Conservation (phyloP, 495 filamentous ascomycete genomes). For the Cetradonia linearis region DNA sequence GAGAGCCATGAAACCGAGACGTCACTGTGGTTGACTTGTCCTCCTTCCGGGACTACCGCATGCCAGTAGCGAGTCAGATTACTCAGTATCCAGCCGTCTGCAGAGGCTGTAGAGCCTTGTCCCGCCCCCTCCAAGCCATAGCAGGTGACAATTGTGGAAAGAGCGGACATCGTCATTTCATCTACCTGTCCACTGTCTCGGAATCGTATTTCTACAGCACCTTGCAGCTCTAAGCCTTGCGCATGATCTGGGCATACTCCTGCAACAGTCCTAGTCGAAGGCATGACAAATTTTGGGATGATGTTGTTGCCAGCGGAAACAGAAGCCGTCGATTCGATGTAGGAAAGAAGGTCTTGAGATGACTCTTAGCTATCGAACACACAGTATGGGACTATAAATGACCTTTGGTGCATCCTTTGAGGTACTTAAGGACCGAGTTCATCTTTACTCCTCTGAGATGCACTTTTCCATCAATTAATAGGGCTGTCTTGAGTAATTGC, state of each 20-base stretch:
- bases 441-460: constrained; percentile 17
- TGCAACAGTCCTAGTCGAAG: constrained; percentile 9
- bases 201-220: background rate
- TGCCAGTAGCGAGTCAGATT: constrained; percentile 6
- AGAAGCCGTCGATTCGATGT: constrained; percentile 9
- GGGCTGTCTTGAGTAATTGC: constrained; percentile 3
- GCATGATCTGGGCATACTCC: constrained; percentile 1
- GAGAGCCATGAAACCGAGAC: background rate
- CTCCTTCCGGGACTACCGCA: background rate
- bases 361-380: constrained; percentile 21
- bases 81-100: constrained; percentile 6
- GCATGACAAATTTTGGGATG: constrained; percentile 3
- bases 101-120: background rate
- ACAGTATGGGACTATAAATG: constrained; percentile 13
- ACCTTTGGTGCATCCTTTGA: constrained; percentile 19
- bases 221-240: constrained; percentile 6
- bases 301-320: background rate
- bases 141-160: background rate
- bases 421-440: constrained; percentile 20
- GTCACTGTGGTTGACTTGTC: background rate
- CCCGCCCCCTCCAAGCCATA: background rate
- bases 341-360: constrained; percentile 18
- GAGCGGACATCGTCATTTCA: constrained; percentile 3
- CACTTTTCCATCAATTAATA: constrained; percentile 18
- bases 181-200: background rate